These are phyloP conservation scores for Colletotrichum camelliae DNA, from an alignment of 2,329 filamentous ascomycete species.

Conservation along the genomic window DNA sequence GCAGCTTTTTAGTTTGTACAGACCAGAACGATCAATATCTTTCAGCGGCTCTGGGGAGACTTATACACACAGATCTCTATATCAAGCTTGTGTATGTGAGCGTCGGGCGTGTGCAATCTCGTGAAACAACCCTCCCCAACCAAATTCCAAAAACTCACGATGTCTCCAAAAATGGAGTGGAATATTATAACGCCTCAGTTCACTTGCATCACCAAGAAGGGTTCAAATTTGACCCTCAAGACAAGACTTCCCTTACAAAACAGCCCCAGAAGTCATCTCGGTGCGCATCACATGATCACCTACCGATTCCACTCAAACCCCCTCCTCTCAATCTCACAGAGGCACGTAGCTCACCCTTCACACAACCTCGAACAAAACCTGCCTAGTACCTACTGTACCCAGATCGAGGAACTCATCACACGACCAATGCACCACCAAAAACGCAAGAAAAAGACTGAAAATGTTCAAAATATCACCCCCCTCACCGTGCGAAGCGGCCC, in stretches of 20 bases:
- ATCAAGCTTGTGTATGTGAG: background rate
- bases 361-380: background rate
- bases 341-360: background rate
- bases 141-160: background rate
- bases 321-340: background rate
- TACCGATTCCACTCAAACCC: background rate
- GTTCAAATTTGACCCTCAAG: background rate
- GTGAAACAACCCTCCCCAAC: background rate
- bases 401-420: background rate
- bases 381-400: background rate
- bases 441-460: background rate
- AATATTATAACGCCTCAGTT: background rate
- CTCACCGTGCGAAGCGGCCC: conserved; percentile 19
- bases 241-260: background rate
- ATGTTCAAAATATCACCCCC: background rate
- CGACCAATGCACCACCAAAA: background rate
- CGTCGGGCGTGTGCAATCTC: background rate
- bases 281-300: background rate
- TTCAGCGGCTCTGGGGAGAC: background rate
- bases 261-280: background rate
- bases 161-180: background rate
- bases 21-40: background rate
- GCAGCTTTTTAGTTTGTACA: background rate
- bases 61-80: background rate
- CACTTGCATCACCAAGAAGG: background rate